phyloP scores from a whole-genome alignment of 371 early-diverging fungal genomes.

The Rhizopus microsporus region DNA sequence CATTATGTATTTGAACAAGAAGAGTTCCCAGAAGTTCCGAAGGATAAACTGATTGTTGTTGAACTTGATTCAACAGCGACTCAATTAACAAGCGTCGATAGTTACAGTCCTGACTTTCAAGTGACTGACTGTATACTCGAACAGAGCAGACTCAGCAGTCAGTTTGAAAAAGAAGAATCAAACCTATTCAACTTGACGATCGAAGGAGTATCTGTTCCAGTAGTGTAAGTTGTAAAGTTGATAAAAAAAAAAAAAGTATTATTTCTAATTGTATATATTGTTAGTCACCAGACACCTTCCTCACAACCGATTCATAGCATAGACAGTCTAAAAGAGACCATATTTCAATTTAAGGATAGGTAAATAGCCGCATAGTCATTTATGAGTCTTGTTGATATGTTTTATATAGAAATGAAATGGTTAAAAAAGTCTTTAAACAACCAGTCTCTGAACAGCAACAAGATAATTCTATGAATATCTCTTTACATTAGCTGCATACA shows the following conservation, averaged over 20 bases:
- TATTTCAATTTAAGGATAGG: slow-evolving; percentile 23
- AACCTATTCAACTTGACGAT: slow-evolving; percentile 35
- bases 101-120: slow-evolving; percentile 56
- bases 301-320: slow-evolving; percentile 23
- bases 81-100: slow-evolving; percentile 33
- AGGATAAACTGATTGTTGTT: slow-evolving; percentile 51
- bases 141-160: slow-evolving; percentile 37
- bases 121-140: slow-evolving; percentile 49
- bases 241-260: not conserved
- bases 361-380: slow-evolving; percentile 10
- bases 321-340: slow-evolving; percentile 29
- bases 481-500: slow-evolving; percentile 14
- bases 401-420: slow-evolving; percentile 15
- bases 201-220: slow-evolving; percentile 45
- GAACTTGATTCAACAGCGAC: slow-evolving; percentile 47
- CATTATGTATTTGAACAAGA: slow-evolving; percentile 63
- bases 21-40: slow-evolving; percentile 48
- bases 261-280: slow-evolving; percentile 4
- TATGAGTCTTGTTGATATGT: not conserved
- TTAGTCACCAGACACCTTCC: slow-evolving; percentile 29
- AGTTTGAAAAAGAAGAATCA: slow-evolving; percentile 32
- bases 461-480: not conserved
- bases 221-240: slow-evolving; percentile 25
- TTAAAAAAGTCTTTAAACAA: slow-evolving; percentile 8
- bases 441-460: not conserved